Base-by-base conservation (phyloP, 495 filamentous ascomycete genomes). In the Hypoxylon trugodes region DNA sequence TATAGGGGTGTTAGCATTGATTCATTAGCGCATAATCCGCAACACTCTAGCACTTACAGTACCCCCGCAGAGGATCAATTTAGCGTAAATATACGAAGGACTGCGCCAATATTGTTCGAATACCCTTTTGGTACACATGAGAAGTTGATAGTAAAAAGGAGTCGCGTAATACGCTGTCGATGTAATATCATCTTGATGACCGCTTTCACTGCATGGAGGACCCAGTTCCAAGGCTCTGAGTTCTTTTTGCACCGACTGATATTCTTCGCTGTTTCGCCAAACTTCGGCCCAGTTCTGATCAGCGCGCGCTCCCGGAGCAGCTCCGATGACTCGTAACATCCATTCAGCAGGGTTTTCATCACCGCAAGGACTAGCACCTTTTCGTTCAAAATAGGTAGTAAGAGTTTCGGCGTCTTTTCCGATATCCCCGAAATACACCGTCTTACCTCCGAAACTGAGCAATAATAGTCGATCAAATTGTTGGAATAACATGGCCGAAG, bases 241-340 rank as follows among this genome's bases (percentile, higher is more conserved):
- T 72, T 96, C 88, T 9, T 80, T 76, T 41, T 86, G 83, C 30
- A 93, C 84, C 0, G 70, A 81, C 35, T 78, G 69, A 63, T 87
- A 87, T 74, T 96, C 92, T 24, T 83, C 73, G 61, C 86, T 90
- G 6, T 88, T 82, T 26, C 86, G 86, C 93, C 93, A 97, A 10
- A 86, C 79, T 40, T 88, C 72, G 63, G 84, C 80, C 93, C 93
- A 97, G 70, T 97, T 90, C 50, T 88, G 84, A 24, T 90, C 83
- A 16, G 86, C 86, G 49, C 81, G 69, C 15, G 85, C 87, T 22
- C 90, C 91, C 18, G 93, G 92, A 1, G 93, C 92, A 26, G 91
- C 92, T 60, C 93, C 93, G 68, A 93, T 96, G 47, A 91, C 88
- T 70, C 95, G 91, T 25, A 98, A 81, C 90, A 98, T 96, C 91